A percentile compares a stretch with the other conserved stretches of the same genome.
Evolutionary conservation across 345 rosid species (phyloP).

Genomic region (Ricinus communis): DNA sequence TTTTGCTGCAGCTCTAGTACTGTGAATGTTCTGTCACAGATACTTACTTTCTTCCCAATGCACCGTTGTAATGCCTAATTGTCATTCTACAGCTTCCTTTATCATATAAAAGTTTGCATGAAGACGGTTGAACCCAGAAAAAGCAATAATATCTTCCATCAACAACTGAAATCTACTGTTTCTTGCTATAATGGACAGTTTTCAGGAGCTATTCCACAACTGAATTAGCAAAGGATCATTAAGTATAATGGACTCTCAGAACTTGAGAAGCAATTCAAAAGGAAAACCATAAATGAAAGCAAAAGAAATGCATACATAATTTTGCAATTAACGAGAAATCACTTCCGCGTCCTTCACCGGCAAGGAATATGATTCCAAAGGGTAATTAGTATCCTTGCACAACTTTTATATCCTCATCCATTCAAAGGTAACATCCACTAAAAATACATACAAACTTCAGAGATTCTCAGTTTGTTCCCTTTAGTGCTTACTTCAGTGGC

Average conservation of each 20-base stretch:
- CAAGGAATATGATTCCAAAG: constrained; percentile 18
- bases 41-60: not conserved
- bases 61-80: not conserved
- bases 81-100: not conserved
- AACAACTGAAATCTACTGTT: not conserved
- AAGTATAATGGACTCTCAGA: no score
- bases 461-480: constrained; percentile 30
- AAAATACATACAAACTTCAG: constrained; percentile 15
- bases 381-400: constrained; percentile 9
- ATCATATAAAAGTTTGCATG: not conserved
- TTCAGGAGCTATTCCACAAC: not conserved
- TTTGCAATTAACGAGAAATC: not conserved
- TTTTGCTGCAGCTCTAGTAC: not conserved
- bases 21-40: not conserved
- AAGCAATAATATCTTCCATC: not conserved
- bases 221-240: not conserved
- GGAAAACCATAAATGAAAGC: not conserved
- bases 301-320: not conserved
- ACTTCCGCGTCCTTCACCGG: constrained; percentile 7
- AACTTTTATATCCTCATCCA: constrained; percentile 9
- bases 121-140: not conserved
- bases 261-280: not conserved
- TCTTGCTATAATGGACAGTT: not conserved
- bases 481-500: constrained; percentile 27
- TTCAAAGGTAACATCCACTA: constrained; percentile 14